These are phyloP conservation scores for Daedaleopsis sinensis DNA, from an alignment of 768 basidiomycete species.

Conservation along the genomic window DNA sequence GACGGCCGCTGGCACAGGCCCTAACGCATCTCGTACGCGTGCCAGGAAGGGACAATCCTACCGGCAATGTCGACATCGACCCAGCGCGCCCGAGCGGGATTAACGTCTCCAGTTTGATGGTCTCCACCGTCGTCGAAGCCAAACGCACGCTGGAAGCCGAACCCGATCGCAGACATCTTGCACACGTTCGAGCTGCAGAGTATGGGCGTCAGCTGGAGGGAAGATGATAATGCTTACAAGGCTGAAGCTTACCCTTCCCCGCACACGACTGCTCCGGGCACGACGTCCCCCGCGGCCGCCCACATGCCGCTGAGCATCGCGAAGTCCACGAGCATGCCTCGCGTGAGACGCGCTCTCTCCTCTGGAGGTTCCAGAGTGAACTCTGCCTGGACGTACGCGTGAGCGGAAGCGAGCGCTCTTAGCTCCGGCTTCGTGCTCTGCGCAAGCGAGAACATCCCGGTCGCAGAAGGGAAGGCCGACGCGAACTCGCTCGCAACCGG, in stretches of 20 bases:
- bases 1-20: too few relatives aligned
- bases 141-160: slow-evolving; percentile 69
- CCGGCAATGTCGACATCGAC: slow-evolving; percentile 68
- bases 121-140: slow-evolving; percentile 45
- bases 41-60: slow-evolving; percentile 57
- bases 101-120: slow-evolving; percentile 45
- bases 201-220: slow-evolving; percentile 1
- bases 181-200: slow-evolving; percentile 60
- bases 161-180: slow-evolving; percentile 56
- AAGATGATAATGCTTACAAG: slow-evolving; percentile 3
- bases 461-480: slow-evolving; percentile 38
- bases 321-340: slow-evolving; percentile 70
- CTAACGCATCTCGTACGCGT: slow-evolving; percentile 54
- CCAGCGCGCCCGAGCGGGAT: slow-evolving; percentile 54
- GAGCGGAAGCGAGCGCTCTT: slow-evolving; percentile 49
- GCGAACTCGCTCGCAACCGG: slow-evolving; percentile 45
- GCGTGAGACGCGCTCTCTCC: slow-evolving; percentile 52
- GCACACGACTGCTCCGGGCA: slow-evolving; percentile 58
- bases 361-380: slow-evolving; percentile 46
- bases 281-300: slow-evolving; percentile 45
- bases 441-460: slow-evolving; percentile 48
- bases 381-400: slow-evolving; percentile 56
- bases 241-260: slow-evolving; percentile 39
- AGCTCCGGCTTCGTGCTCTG: slow-evolving; percentile 46
- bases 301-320: slow-evolving; percentile 68